Conservation (phyloP, 371 early-diverging fungal genomes). For the Apophysomyces variabilis region DNA sequence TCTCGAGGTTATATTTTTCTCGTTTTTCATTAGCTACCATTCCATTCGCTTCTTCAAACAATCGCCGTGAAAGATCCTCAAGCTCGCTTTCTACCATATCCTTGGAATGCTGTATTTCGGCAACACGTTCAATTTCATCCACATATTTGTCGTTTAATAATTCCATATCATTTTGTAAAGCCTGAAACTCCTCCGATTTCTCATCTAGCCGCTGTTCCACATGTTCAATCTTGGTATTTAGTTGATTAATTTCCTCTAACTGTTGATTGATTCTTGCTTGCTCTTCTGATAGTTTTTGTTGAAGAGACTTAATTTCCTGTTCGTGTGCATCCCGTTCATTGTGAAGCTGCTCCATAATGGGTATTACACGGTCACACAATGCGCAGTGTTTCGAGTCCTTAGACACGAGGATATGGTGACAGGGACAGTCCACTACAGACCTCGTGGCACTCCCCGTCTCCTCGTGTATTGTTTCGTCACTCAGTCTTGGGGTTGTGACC, state of each 20-base stretch:
- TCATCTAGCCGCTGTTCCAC: constrained; percentile 48
- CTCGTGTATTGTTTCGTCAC: constrained; percentile 16
- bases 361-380: constrained; percentile 62
- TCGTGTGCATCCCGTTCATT: constrained; percentile 49
- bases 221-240: constrained; percentile 48
- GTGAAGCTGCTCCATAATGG: constrained; percentile 53
- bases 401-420: constrained; percentile 39
- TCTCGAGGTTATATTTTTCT: constrained; percentile 62
- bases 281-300: constrained; percentile 48
- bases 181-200: constrained; percentile 51
- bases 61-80: constrained; percentile 83
- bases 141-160: constrained; percentile 71
- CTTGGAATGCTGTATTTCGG: constrained; percentile 89
- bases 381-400: constrained; percentile 45
- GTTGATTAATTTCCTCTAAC: constrained; percentile 38
- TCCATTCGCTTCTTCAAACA: constrained; percentile 94
- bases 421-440: constrained; percentile 41
- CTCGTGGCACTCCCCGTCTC: constrained; percentile 15
- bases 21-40: constrained; percentile 90
- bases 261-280: constrained; percentile 51
- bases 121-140: constrained; percentile 88
- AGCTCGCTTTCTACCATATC: constrained; percentile 90
- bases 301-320: constrained; percentile 49
- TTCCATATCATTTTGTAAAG: constrained; percentile 61
- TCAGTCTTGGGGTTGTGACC: constrained; percentile 3